phyloP scores from a whole-genome alignment of 2,329 filamentous ascomycete genomes.

The Eutypa lata region DNA sequence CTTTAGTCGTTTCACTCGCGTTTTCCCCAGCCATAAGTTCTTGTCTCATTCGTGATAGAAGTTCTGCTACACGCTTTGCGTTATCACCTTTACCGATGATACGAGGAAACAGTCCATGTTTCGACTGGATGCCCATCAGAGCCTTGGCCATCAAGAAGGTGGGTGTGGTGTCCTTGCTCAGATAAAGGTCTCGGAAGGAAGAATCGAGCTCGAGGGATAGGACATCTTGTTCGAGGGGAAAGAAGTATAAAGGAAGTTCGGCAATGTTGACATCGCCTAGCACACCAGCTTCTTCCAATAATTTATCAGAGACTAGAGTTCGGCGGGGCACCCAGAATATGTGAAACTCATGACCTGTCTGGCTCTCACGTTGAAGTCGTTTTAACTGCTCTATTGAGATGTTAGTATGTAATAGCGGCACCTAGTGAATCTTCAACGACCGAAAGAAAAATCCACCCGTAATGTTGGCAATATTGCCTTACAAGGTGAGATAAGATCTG shows the following conservation, averaged over 20 bases:
- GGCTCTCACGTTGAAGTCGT: conserved; percentile 80
- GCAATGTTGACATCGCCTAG: conserved; percentile 87
- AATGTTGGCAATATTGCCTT: conserved; percentile 45
- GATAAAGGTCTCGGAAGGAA: conserved; percentile 81
- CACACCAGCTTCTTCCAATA: conserved; percentile 89
- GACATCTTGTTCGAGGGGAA: conserved; percentile 87
- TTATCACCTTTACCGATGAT: conserved; percentile 96
- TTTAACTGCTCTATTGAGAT: conserved; percentile 77
- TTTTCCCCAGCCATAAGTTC: conserved; percentile 81
- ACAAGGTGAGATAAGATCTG: conserved; percentile 45
- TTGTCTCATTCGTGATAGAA: conserved; percentile 86
- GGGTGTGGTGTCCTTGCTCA: conserved; percentile 88
- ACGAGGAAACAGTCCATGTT: conserved; percentile 88
- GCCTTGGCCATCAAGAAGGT: conserved; percentile 86
- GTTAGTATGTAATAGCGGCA: conserved; percentile 60
- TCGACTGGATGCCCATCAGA: conserved; percentile 89
- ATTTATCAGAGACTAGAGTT: conserved; percentile 84
- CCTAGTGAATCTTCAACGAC: conserved; percentile 29
- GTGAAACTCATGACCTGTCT: conserved; percentile 91
- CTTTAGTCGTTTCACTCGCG: conserved; percentile 55
- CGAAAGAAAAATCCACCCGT: conserved; percentile 37
- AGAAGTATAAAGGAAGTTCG: conserved; percentile 85
- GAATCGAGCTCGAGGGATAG: conserved; percentile 87
- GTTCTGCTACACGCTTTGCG: conserved; percentile 81
- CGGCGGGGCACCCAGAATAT: conserved; percentile 94